phyloP scores from a whole-genome alignment of 202 grass and related monocot species.

The Dendrocalamus latiflorus region DNA sequence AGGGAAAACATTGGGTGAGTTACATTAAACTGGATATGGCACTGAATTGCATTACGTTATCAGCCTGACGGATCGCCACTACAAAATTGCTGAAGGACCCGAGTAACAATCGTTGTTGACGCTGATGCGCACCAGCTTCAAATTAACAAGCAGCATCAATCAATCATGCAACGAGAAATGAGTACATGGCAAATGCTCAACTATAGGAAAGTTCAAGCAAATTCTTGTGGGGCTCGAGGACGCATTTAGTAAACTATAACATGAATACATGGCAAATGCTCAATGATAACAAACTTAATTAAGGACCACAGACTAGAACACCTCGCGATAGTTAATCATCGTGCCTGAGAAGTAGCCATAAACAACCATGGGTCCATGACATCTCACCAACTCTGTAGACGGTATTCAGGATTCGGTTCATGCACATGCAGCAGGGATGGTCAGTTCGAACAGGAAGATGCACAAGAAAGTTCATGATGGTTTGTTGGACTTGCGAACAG shows the following conservation, averaged over 20 bases:
- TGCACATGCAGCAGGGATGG: neutral
- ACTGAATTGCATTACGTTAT: neutral
- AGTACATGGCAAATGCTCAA: no score
- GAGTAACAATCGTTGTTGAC: neutral
- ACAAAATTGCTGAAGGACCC: neutral
- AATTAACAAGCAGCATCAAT: neutral
- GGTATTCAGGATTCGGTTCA: neutral
- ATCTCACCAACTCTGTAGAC: conserved; percentile 21
- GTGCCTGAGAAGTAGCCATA: conserved; percentile 11
- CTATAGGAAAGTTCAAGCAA: neutral
- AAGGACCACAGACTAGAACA: neutral
- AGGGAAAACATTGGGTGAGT: neutral
- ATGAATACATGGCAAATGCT: neutral
- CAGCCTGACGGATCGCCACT: neutral
- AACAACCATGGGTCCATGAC: neutral
- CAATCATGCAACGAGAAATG: neutral
- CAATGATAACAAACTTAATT: conserved; percentile 24
- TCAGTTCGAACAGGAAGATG: neutral
- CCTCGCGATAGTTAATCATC: neutral
- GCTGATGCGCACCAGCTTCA: neutral
- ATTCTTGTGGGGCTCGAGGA: conserved; percentile 19
- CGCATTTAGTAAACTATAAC: neutral
- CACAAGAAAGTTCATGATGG: neutral
- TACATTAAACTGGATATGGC: neutral
- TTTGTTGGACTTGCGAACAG: neutral